Conservation (phyloP, 2,329 filamentous ascomycete species). For the Fusarium sulawesiense region DNA sequence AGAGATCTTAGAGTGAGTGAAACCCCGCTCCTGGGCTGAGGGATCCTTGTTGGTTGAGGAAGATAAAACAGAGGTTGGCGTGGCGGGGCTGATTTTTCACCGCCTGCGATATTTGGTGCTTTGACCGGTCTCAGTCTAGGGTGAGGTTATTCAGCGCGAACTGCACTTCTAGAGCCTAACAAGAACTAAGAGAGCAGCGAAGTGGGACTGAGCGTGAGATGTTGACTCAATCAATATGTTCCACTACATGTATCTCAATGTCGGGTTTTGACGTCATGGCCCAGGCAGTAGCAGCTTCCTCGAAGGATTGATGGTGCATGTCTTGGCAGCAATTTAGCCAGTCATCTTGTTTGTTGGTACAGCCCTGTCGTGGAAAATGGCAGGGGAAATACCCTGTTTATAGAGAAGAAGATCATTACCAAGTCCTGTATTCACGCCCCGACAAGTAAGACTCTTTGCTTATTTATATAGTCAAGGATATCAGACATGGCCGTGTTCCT, state of each 20-base stretch:
- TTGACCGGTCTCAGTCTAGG: background rate
- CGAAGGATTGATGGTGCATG: no score
- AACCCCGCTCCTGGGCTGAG: background rate
- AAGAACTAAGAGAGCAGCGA: background rate
- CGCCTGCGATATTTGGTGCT: background rate
- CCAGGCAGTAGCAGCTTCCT: background rate
- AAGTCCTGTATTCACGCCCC: no score
- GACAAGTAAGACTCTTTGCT: no score
- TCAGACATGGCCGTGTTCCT: no score
- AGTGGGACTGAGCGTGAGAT: background rate
- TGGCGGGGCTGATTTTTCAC: background rate
- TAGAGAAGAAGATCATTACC: no score
- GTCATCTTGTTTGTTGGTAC: no score
- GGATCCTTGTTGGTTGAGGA: background rate
- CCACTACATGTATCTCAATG: background rate
- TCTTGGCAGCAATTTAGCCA: no score
- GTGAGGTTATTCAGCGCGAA: background rate
- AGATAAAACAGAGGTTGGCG: background rate
- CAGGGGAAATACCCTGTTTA: no score
- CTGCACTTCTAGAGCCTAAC: background rate
- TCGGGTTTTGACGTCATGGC: background rate
- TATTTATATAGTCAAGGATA: no score
- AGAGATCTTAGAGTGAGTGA: no score
- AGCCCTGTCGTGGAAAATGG: no score
- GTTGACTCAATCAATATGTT: background rate